A percentile compares a stretch with the other conserved stretches of the same genome.
Evolutionary conservation across 129 eudicot species (phyloP).

Genomic region (Flaveria linearis): DNA sequence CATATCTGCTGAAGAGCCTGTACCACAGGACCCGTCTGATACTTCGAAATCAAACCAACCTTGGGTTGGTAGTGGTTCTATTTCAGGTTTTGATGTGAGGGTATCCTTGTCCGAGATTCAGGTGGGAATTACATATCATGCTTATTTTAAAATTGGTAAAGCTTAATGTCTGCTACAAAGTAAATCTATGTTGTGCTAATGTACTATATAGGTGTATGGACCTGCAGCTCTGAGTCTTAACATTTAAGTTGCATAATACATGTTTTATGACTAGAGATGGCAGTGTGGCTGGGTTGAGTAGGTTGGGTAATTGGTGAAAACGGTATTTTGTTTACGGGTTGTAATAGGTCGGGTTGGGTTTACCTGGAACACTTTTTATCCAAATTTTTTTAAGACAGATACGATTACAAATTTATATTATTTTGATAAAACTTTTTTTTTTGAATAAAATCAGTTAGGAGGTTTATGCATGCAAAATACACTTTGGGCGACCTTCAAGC

Average conservation of each 20-base stretch:
- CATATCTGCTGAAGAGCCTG: slow-evolving; percentile 61
- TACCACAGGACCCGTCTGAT: slow-evolving; percentile 22
- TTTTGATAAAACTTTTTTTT: neutral
- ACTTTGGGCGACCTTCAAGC: neutral
- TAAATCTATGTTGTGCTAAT: neutral
- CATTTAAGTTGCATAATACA: slow-evolving; percentile 7
- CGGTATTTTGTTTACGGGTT: neutral
- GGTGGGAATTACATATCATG: slow-evolving; percentile 41
- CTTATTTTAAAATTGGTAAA: slow-evolving; percentile 4
- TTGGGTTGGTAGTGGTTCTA: slow-evolving; percentile 89
- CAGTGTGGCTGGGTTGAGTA: neutral
- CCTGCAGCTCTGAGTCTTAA: slow-evolving; percentile 14
- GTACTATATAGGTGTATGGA: neutral
- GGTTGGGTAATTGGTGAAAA: neutral
- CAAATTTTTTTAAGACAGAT: neutral
- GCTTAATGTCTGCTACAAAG: slow-evolving; percentile 1
- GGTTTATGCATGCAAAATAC: slow-evolving; percentile 5
- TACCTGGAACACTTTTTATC: neutral
- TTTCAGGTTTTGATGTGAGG: slow-evolving; percentile 75
- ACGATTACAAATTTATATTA: neutral
- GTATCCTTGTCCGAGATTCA: slow-evolving; percentile 69
- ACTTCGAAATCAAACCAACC: slow-evolving; percentile 28
- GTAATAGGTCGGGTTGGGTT: neutral
- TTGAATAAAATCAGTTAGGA: neutral
- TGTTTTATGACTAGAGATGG: neutral